These are phyloP conservation scores for Candida sojae DNA, from an alignment of 1,139 yeast species.

Conservation along the genomic window DNA sequence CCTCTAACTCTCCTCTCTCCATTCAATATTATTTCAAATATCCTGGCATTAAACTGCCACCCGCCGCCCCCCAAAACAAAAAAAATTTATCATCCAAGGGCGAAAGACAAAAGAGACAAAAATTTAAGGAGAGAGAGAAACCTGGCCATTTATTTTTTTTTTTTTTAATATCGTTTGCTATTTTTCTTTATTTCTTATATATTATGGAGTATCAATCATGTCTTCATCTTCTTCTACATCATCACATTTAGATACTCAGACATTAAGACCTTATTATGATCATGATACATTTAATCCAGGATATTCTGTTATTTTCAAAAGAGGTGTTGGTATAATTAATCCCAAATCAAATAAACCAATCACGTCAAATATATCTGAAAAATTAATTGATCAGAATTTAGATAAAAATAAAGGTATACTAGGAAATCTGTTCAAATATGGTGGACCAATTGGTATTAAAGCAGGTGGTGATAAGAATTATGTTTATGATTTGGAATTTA, in stretches of 20 bases:
- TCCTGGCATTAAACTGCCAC: no score
- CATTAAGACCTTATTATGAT: conserved; percentile 71
- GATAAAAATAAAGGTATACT: conserved; percentile 14
- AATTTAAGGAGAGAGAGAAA: no score
- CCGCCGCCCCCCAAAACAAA: no score
- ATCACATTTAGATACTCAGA: conserved; percentile 12
- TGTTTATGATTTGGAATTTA: conserved; percentile 65
- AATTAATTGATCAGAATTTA: conserved; percentile 17
- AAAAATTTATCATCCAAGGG: no score
- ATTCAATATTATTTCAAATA: no score
- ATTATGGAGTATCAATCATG: background rate
- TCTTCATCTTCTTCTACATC: background rate
- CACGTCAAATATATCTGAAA: conserved; percentile 24
- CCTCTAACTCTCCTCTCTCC: no score
- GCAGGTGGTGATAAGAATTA: conserved; percentile 41
- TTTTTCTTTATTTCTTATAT: background rate
- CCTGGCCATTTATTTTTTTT: no score
- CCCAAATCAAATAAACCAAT: conserved; percentile 39
- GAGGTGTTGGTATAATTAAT: conserved; percentile 60
- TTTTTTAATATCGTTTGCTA: background rate
- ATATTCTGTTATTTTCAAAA: conserved; percentile 59
- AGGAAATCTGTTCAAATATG: conserved; percentile 13
- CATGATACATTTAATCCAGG: conserved; percentile 70
- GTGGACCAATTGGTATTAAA: conserved; percentile 23
- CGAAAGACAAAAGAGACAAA: no score